Evolutionary conservation across 2,329 filamentous ascomycete species (phyloP).

Genomic region (Ploettnerulaceae sp.): DNA sequence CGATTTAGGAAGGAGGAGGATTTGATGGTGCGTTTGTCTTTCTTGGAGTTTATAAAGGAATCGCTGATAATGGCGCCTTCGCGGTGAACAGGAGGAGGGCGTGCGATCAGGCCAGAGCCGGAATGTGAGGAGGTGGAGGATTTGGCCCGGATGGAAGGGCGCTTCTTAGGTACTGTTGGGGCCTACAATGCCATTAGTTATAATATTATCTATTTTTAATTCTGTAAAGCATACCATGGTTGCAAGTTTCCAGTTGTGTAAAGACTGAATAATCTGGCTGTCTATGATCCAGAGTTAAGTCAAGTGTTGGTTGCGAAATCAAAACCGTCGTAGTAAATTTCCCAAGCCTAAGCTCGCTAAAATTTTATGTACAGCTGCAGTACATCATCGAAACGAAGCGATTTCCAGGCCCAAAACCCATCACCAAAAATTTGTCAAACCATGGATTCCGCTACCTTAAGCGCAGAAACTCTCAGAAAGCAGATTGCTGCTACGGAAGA

Average conservation of each 20-base stretch:
- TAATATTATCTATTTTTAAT: constrained; percentile 14
- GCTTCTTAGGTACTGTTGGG: constrained; percentile 46
- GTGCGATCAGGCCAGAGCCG: constrained; percentile 39
- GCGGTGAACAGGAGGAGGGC: constrained; percentile 35
- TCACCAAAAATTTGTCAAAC: constrained; percentile 7
- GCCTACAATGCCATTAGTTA: constrained; percentile 34
- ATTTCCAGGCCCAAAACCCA: constrained; percentile 12
- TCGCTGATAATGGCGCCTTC: constrained; percentile 47
- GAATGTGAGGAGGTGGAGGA: constrained; percentile 46
- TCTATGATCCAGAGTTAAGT: too few species aligned
- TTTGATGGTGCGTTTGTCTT: constrained; percentile 77
- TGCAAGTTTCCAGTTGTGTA: background rate
- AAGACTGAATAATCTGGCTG: too few species aligned
- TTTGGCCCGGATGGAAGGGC: constrained; percentile 52
- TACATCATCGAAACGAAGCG: constrained; percentile 7
- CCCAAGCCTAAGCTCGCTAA: background rate
- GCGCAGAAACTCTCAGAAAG: constrained; percentile 38
- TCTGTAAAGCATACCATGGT: constrained; percentile 19
- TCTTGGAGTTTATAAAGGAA: constrained; percentile 67
- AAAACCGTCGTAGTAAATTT: background rate
- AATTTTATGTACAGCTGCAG: too few species aligned
- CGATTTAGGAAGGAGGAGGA: constrained; percentile 74
- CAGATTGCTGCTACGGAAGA: constrained; percentile 46
- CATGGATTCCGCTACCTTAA: constrained; percentile 37
- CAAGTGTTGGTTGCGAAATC: too few species aligned